phyloP scores from a whole-genome alignment of 2,329 filamentous ascomycete genomes.

The Xylaria sp. region DNA sequence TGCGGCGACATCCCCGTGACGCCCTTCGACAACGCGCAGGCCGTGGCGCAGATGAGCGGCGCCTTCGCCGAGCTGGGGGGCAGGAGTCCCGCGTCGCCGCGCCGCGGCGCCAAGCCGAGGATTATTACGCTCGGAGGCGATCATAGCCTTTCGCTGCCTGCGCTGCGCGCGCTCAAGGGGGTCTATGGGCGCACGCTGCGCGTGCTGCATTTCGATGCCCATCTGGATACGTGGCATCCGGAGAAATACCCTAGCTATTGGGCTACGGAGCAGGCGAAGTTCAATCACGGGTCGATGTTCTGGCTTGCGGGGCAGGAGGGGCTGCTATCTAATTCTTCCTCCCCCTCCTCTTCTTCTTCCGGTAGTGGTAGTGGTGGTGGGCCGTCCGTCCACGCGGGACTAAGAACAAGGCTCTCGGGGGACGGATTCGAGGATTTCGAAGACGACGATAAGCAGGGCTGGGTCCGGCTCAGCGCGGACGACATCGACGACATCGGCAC shows the following conservation, averaged over 20 bases:
- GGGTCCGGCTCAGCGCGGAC: constrained; percentile 82
- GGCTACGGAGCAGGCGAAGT: constrained; percentile 74
- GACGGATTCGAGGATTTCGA: constrained; percentile 74
- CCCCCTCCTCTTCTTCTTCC: too few relatives aligned
- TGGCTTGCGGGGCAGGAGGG: constrained; percentile 87
- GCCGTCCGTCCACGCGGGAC: constrained; percentile 82
- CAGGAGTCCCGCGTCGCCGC: constrained; percentile 51
- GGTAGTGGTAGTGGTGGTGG: constrained; percentile 52
- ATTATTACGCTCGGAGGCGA: constrained; percentile 79
- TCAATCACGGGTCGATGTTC: constrained; percentile 93
- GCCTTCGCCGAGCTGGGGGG: constrained; percentile 76
- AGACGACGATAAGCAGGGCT: constrained; percentile 79
- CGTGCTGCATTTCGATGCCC: constrained; percentile 80
- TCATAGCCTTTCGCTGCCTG: constrained; percentile 76
- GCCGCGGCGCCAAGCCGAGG: constrained; percentile 57
- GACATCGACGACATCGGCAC: constrained; percentile 87
- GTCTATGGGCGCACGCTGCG: constrained; percentile 70
- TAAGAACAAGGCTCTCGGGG: constrained; percentile 80
- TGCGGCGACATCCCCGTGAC: constrained; percentile 91
- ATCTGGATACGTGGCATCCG: constrained; percentile 89
- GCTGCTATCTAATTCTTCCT: constrained; percentile 75
- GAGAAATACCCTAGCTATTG: constrained; percentile 82
- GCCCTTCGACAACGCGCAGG: constrained; percentile 86
- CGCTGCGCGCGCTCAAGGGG: constrained; percentile 72
- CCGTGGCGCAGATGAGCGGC: constrained; percentile 84